These are phyloP conservation scores for Paramecium octaurelia DNA, from an alignment of 73 alveolate species.

Conservation along the genomic window DNA sequence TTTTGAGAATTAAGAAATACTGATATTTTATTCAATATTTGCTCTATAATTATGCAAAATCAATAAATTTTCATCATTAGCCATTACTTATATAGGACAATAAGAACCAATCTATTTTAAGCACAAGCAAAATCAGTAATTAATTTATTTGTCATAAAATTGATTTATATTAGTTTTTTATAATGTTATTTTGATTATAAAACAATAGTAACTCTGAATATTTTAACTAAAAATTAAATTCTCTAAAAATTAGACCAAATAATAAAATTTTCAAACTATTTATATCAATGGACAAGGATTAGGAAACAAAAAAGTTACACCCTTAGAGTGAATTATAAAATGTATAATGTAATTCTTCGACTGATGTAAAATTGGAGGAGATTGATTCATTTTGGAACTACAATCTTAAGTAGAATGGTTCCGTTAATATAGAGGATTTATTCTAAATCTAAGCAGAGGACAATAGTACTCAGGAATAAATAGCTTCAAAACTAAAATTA, in stretches of 20 bases:
- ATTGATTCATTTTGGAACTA: constrained; percentile 4
- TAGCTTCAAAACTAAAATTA: background rate
- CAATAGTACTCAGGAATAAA: background rate
- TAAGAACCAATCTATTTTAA: background rate
- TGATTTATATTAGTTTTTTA: background rate
- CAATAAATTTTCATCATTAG: background rate
- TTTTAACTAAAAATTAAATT: background rate
- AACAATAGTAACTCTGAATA: background rate
- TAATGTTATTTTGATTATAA: background rate
- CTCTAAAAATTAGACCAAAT: background rate
- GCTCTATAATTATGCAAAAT: background rate
- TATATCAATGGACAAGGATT: background rate
- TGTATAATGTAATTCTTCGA: background rate
- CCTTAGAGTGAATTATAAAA: background rate
- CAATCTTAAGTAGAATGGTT: background rate
- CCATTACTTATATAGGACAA: background rate
- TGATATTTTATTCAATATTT: background rate
- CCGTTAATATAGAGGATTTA: background rate
- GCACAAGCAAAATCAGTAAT: background rate
- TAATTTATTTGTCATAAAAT: background rate
- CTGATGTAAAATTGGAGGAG: background rate
- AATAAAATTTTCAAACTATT: background rate
- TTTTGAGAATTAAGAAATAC: background rate
- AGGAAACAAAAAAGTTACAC: background rate
- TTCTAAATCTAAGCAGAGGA: background rate